These are phyloP conservation scores for Dendrocalamus latiflorus DNA, from an alignment of 202 grass and related monocot species.

Conservation along the genomic window DNA sequence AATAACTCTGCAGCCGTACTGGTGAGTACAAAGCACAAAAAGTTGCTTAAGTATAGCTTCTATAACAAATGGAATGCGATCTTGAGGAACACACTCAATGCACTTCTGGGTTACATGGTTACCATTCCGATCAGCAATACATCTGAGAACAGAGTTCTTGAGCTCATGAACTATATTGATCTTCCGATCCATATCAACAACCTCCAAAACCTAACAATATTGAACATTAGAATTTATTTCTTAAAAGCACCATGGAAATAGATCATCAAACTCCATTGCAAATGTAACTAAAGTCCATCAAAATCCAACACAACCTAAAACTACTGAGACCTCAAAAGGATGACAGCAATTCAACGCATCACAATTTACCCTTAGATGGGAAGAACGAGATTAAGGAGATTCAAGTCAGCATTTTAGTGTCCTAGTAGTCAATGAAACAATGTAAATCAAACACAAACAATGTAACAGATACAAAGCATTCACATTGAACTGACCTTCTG, in stretches of 20 bases:
- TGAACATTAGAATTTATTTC: slow-evolving; percentile 8
- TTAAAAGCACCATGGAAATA: not conserved
- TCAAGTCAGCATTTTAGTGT: not conserved
- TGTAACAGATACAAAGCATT: not conserved
- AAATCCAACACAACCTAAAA: not conserved
- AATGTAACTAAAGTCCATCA: not conserved
- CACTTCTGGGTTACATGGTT: slow-evolving; percentile 88
- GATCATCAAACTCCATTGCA: not conserved
- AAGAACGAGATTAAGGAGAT: not conserved
- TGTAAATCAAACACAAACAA: not conserved
- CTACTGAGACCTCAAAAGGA: not conserved
- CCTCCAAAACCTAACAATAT: slow-evolving; percentile 53
- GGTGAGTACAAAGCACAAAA: slow-evolving; percentile 52
- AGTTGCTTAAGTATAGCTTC: slow-evolving; percentile 50
- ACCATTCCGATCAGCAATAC: slow-evolving; percentile 72
- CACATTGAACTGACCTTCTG: slow-evolving; percentile 56
- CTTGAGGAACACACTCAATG: slow-evolving; percentile 69
- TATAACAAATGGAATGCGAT: slow-evolving; percentile 57
- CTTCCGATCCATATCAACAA: slow-evolving; percentile 58
- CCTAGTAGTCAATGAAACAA: not conserved
- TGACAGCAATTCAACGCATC: not conserved
- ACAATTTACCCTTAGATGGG: not conserved
- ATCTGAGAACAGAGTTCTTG: slow-evolving; percentile 47
- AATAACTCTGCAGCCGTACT: slow-evolving; percentile 80
- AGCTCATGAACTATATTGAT: slow-evolving; percentile 55